phyloP scores from a whole-genome alignment of 352 stramenopile species.

The Pythium volutum region DNA sequence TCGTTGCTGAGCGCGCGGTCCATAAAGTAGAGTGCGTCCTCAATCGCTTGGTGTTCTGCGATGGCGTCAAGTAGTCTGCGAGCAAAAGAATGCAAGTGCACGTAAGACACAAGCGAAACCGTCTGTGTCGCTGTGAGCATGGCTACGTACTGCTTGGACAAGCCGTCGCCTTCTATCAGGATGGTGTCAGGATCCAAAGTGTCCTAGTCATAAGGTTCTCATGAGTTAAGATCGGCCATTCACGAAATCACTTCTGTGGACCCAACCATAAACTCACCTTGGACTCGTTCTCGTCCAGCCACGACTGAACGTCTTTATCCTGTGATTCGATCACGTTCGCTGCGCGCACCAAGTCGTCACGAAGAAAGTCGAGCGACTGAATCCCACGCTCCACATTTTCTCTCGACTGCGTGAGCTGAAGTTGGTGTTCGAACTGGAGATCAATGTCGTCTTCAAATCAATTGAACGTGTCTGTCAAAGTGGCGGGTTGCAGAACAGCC shows the following conservation, averaged over 20 bases:
- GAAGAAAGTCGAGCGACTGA: conserved; percentile 68
- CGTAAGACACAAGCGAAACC: neutral
- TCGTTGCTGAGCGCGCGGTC: conserved; percentile 86
- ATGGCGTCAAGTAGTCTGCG: conserved; percentile 71
- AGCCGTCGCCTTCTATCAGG: conserved; percentile 64
- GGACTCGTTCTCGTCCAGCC: conserved; percentile 74
- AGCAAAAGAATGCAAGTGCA: neutral
- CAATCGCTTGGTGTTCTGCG: conserved; percentile 85
- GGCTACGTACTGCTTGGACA: conserved; percentile 80
- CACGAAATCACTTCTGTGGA: neutral
- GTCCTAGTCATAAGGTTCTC: conserved; percentile 29
- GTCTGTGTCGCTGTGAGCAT: neutral
- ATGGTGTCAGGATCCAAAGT: conserved; percentile 76
- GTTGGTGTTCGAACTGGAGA: conserved; percentile 82
- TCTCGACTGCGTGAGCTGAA: conserved; percentile 75
- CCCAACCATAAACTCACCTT: conserved; percentile 32
- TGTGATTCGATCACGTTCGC: conserved; percentile 51
- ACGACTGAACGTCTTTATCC: conserved; percentile 54
- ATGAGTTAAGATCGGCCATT: neutral
- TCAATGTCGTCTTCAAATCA: conserved; percentile 62
- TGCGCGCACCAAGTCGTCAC: conserved; percentile 58
- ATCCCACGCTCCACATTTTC: conserved; percentile 75
- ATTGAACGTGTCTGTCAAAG: neutral
- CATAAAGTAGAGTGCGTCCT: conserved; percentile 91
- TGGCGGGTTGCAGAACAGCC: no score